Base-by-base conservation (phyloP, 176 grass and related monocot species). In the Bromus sterilis region DNA sequence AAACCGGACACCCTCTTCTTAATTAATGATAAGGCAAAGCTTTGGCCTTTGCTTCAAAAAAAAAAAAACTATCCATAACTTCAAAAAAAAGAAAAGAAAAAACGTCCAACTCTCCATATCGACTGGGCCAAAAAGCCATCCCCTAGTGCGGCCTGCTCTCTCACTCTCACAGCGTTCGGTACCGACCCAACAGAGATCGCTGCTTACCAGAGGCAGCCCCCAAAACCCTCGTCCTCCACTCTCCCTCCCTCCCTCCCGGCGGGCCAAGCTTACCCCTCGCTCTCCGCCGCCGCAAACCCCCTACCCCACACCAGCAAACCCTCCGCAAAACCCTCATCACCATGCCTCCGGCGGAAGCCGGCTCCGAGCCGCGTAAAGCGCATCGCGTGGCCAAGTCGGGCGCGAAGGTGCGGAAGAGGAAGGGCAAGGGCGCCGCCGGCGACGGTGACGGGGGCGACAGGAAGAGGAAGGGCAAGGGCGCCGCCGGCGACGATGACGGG, bases 301-400 rank as follows among this genome's bases (percentile, higher is more conserved):
- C 13, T 18, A 67, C 64, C 41, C 7, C 44, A 7, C 10, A 23
- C 5, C 3, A 14, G 11, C 62, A 11, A 9, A 34, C n/a, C 24
- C 18, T 40, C 53, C 29, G 73, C 80, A 74, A 84, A 21, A 25
- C 21, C 21, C 60, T 40, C 80, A 58, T 33, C 2, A 1, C 87
- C 75, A 94, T 98, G 95, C 81, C 70, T 49, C 76, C 81, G 8
- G 83, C 78, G 68, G 86, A 83, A 39, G 71, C 28, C 37, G 83
- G 80, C 33, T 51, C 14, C 11, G 90, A 93, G 76, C 35, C 84
- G 13, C 90, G 92, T 86, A 98, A 98, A 86, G 85, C 92, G 11
- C 95, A 98, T 31, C 89, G 95, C 4, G 41, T 74, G 53, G 90
- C 90, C 81, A 94, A 91, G 89, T 85, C 92, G 3, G 95, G 92